Conservation (phyloP, 129 eudicot genomes). For the Centrapalus pauciflorus region DNA sequence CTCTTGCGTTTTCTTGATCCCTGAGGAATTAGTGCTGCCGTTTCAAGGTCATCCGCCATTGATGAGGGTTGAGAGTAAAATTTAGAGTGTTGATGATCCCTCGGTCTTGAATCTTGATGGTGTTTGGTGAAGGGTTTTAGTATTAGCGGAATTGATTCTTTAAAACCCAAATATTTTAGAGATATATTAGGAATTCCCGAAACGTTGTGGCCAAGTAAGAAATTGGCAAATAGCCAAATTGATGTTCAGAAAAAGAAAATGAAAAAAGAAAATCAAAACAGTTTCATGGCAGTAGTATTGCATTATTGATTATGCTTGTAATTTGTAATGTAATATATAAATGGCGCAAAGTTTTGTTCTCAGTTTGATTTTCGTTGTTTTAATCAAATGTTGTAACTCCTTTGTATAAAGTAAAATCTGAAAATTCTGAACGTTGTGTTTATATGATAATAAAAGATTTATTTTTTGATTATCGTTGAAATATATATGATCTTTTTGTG, state of each 20-base stretch:
- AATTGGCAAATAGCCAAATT: not conserved
- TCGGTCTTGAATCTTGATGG: slow-evolving; percentile 14
- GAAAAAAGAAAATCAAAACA: not conserved
- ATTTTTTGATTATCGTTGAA: too few relatives aligned
- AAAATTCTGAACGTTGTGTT: too few relatives aligned
- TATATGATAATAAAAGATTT: too few relatives aligned
- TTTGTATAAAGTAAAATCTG: not conserved
- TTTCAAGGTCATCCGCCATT: slow-evolving; percentile 31
- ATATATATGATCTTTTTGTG: too few relatives aligned
- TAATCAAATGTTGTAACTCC: not conserved
- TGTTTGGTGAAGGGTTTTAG: slow-evolving; percentile 42
- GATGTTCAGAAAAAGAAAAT: not conserved
- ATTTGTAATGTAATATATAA: too few relatives aligned
- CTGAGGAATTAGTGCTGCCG: not conserved
- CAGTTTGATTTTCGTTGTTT: not conserved
- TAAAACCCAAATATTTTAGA: slow-evolving; percentile 20
- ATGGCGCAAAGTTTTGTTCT: too few relatives aligned
- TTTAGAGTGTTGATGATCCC: slow-evolving; percentile 19
- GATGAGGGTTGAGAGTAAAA: slow-evolving; percentile 17
- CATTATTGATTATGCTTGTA: too few relatives aligned
- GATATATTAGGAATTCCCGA: slow-evolving; percentile 15
- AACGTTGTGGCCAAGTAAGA: slow-evolving; percentile 41
- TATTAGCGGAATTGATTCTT: slow-evolving; percentile 1
- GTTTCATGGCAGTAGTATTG: not conserved
- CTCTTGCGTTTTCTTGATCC: slow-evolving; percentile 29